These are phyloP conservation scores for Clarireedia hainanense DNA, from an alignment of 2,329 filamentous ascomycete genomes.

Conservation along the genomic window DNA sequence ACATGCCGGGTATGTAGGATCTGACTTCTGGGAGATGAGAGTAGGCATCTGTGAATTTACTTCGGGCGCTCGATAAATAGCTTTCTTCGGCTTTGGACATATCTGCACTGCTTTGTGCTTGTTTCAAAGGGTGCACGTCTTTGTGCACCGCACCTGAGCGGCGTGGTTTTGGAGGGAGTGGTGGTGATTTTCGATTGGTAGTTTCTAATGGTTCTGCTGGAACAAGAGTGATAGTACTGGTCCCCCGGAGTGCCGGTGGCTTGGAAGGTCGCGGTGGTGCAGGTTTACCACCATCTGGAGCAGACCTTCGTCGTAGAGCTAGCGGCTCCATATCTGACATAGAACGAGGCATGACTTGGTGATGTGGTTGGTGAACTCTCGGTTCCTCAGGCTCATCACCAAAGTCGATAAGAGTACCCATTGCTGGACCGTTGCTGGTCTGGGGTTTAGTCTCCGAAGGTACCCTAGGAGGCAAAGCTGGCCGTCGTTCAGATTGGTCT, in stretches of 20 bases:
- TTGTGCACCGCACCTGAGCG: slow-evolving; percentile 13
- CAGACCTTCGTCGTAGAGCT: slow-evolving; percentile 25
- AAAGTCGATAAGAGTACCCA: slow-evolving; percentile 55
- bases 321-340: slow-evolving; percentile 23
- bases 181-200: slow-evolving; percentile 34
- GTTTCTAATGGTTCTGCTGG: slow-evolving; percentile 31
- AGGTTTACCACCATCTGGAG: slow-evolving; percentile 18
- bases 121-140: slow-evolving; percentile 20
- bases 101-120: slow-evolving; percentile 23
- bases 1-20: slow-evolving; percentile 23
- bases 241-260: slow-evolving; percentile 45
- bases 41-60: slow-evolving; percentile 27
- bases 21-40: slow-evolving; percentile 28
- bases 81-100: slow-evolving; percentile 6
- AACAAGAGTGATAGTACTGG: slow-evolving; percentile 16
- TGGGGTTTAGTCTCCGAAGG: slow-evolving; percentile 19
- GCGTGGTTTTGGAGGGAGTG: slow-evolving; percentile 25
- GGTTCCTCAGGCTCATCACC: slow-evolving; percentile 42
- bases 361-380: slow-evolving; percentile 30
- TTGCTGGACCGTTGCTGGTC: slow-evolving; percentile 32
- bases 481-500: slow-evolving; percentile 18
- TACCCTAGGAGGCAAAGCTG: slow-evolving; percentile 22
- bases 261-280: slow-evolving; percentile 52
- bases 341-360: slow-evolving; percentile 22
- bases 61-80: slow-evolving; percentile 24